Conservation (phyloP, 306 rosid species). For the Pueraria montana region DNA sequence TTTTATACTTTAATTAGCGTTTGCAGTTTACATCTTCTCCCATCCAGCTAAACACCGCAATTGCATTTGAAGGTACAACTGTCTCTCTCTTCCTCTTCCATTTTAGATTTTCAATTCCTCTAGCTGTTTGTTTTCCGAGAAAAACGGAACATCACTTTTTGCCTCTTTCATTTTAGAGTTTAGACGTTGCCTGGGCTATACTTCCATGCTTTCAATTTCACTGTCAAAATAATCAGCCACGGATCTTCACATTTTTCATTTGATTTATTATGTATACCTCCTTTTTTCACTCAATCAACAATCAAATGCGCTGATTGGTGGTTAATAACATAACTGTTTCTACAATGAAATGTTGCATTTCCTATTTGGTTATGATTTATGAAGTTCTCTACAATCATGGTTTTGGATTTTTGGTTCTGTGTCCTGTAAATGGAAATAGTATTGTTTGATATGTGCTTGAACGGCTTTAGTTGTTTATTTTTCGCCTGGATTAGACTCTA, state of each 20-base stretch:
- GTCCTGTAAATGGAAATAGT: slow-evolving; percentile 22
- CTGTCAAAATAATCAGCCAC: neutral
- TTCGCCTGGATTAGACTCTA: neutral
- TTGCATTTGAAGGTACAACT: slow-evolving; percentile 29
- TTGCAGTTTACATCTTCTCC: neutral
- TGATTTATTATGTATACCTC: neutral
- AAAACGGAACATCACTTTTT: slow-evolving; percentile 4
- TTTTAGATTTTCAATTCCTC: neutral
- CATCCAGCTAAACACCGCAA: neutral
- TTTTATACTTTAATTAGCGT: slow-evolving; percentile 15
- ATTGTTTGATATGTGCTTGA: neutral
- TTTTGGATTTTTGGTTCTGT: too few relatives aligned
- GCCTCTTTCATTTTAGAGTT: slow-evolving; percentile 20
- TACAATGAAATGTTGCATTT: neutral
- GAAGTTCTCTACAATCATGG: neutral
- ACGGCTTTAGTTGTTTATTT: slow-evolving; percentile 4
- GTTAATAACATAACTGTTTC: slow-evolving; percentile 13
- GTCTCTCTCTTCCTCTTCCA: neutral
- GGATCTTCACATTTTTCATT: slow-evolving; percentile 29
- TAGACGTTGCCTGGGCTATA: neutral
- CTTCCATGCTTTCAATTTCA: slow-evolving; percentile 11
- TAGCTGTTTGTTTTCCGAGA: slow-evolving; percentile 27
- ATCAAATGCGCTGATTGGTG: neutral
- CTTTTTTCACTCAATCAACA: neutral
- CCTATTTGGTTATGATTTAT: neutral